phyloP scores from a whole-genome alignment of 2,329 filamentous ascomycete genomes.

The Diplodia seriata region DNA sequence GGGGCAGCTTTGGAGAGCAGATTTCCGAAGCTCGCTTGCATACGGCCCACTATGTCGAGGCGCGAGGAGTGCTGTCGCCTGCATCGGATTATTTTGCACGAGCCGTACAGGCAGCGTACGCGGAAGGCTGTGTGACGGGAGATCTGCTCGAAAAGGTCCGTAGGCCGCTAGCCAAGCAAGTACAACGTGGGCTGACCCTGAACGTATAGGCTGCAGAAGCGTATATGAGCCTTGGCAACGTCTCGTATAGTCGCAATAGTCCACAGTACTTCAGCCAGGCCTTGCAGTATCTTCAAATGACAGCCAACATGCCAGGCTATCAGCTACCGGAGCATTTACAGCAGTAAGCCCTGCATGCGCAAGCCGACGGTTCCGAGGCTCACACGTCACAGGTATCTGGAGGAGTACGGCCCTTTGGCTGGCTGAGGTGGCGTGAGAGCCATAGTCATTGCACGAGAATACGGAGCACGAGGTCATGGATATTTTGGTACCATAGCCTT shows the following conservation, averaged over 20 bases:
- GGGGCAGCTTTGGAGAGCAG: conserved; percentile 38
- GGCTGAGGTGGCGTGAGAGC: conserved; percentile 18
- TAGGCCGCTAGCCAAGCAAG: background rate
- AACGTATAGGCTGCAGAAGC: conserved; percentile 56
- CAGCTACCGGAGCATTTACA: conserved; percentile 54
- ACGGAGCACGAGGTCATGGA: conserved; percentile 20
- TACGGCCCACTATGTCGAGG: conserved; percentile 58
- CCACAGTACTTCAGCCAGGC: conserved; percentile 56
- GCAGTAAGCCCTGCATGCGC: conserved; percentile 46
- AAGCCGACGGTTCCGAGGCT: background rate
- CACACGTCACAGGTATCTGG: conserved; percentile 48
- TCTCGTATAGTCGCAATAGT: conserved; percentile 54
- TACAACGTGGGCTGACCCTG: conserved; percentile 28
- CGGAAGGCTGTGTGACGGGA: conserved; percentile 49
- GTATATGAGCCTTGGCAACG: conserved; percentile 61
- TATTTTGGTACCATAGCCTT: background rate
- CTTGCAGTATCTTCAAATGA: conserved; percentile 54
- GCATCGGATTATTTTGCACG: conserved; percentile 59
- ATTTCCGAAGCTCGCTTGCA: conserved; percentile 43
- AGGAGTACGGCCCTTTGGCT: conserved; percentile 50
- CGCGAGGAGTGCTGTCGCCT: conserved; percentile 58
- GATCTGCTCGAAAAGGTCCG: conserved; percentile 55
- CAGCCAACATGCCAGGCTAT: conserved; percentile 52
- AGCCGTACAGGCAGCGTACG: conserved; percentile 54
- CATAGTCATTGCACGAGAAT: conserved; percentile 7